Conservation (phyloP, 2,329 filamentous ascomycete species). For the Xylariaceae sp. region DNA sequence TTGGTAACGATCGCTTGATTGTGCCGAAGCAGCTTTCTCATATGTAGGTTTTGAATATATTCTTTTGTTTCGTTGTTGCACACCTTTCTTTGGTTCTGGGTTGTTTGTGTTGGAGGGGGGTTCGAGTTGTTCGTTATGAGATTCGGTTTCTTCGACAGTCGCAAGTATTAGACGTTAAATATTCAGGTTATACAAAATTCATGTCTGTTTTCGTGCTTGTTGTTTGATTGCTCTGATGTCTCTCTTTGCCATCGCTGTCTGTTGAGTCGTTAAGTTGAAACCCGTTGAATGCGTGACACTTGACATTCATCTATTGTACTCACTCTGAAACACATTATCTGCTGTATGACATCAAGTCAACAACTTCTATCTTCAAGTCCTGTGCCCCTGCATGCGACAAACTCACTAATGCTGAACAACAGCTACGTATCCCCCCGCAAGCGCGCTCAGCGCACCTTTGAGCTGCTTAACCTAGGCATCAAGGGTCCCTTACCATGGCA, state of each 20-base stretch:
- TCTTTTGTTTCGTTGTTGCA: neutral
- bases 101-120: too few relatives aligned
- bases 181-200: too few relatives aligned
- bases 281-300: neutral
- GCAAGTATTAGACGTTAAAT: too few relatives aligned
- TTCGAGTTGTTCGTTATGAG: too few relatives aligned
- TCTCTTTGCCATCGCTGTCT: too few relatives aligned
- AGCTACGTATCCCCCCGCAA: conserved; percentile 82
- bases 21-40: conserved; percentile 76
- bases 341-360: neutral
- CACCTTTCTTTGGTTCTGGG: neutral
- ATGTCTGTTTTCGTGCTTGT: too few relatives aligned
- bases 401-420: conserved; percentile 6
- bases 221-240: too few relatives aligned
- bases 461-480: conserved; percentile 73
- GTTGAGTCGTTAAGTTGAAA: neutral
- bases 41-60: conserved; percentile 55
- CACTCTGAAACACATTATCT: neutral
- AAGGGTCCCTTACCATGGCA: conserved; percentile 67
- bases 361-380: neutral
- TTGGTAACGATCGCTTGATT: conserved; percentile 79
- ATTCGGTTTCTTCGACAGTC: too few relatives aligned
- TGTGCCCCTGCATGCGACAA: neutral
- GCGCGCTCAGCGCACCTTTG: conserved; percentile 83
- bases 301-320: neutral